Evolutionary conservation across 2,329 filamentous ascomycete species (phyloP).

Genomic region (Penicillium oxalicum): DNA sequence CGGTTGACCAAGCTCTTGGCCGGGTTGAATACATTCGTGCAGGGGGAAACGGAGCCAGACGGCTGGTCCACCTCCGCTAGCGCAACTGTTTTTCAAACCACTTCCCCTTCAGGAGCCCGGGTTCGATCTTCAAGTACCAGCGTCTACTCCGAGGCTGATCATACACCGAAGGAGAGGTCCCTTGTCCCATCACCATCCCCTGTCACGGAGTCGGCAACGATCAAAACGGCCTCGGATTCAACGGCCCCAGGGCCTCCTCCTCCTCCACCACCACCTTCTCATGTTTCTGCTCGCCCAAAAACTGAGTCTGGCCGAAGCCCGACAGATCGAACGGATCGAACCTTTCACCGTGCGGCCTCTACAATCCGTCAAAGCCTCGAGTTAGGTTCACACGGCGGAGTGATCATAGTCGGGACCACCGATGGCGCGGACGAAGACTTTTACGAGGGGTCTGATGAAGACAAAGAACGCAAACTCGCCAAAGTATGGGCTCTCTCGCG

Average conservation of each 20-base stretch:
- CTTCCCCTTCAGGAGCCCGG: too few relatives aligned
- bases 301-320: neutral
- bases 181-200: too few relatives aligned
- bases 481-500: neutral
- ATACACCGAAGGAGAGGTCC: too few relatives aligned
- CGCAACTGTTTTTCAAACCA: neutral
- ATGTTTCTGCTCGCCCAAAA: neutral
- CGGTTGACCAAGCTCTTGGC: conserved; percentile 50
- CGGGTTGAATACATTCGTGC: conserved; percentile 50
- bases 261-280: neutral
- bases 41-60: conserved; percentile 38
- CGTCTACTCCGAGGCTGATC: too few relatives aligned
- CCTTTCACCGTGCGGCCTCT: neutral
- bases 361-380: neutral
- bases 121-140: too few relatives aligned
- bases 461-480: neutral
- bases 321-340: neutral
- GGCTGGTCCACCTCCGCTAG: neutral
- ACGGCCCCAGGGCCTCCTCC: neutral
- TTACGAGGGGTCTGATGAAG: neutral
- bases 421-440: neutral
- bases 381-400: neutral
- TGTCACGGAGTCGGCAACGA: too few relatives aligned
- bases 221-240: too few relatives aligned
- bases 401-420: neutral